Evolutionary conservation across 352 stramenopile species (phyloP).

Genomic region (Pelagophyceae sp.): DNA sequence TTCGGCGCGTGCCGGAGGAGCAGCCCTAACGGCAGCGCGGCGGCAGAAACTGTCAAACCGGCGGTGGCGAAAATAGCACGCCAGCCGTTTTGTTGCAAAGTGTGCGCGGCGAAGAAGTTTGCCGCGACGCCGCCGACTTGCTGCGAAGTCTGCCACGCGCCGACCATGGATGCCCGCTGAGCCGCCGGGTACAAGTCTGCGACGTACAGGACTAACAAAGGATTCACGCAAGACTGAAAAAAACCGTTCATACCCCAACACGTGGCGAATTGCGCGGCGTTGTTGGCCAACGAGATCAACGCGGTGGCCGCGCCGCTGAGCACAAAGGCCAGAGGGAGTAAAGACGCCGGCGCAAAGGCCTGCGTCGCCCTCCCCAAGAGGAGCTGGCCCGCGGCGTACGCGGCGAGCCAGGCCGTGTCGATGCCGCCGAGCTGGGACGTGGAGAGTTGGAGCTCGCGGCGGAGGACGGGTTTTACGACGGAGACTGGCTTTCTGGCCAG

Average conservation of each 20-base stretch:
- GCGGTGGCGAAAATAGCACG: neutral
- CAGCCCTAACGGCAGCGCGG: neutral
- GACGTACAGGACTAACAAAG: neutral
- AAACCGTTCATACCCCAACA: conserved; percentile 4
- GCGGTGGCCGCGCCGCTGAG: neutral
- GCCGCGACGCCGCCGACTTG: neutral
- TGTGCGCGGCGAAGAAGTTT: conserved; percentile 1
- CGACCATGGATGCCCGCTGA: neutral
- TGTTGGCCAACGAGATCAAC: neutral
- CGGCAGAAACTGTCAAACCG: neutral
- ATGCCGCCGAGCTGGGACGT: neutral
- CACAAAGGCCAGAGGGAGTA: neutral
- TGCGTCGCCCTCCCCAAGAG: neutral
- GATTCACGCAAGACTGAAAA: neutral
- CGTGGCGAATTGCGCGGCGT: neutral
- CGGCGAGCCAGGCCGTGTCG: conserved; percentile 3
- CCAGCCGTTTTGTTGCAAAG: neutral
- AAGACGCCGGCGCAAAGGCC: neutral
- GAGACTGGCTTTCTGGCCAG: neutral
- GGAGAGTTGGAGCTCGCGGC: neutral
- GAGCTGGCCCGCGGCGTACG: neutral
- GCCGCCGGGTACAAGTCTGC: neutral
- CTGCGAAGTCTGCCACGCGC: conserved; percentile 3
- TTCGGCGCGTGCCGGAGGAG: neutral
- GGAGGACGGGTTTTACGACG: conserved; percentile 4